Base-by-base conservation (phyloP, 1,139 yeast genomes). In the Suhomyces kunorum region DNA sequence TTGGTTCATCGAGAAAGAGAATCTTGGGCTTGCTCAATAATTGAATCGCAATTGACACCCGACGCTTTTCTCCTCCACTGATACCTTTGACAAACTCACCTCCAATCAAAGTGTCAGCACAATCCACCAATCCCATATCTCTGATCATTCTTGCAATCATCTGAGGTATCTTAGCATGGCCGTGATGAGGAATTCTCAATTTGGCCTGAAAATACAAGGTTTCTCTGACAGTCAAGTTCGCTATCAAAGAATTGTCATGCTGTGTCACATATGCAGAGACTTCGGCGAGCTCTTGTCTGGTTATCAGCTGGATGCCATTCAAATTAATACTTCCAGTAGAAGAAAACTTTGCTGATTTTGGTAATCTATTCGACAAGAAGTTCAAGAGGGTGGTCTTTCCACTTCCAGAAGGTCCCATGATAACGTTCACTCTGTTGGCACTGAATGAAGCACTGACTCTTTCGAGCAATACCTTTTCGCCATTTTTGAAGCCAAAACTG, bases 381-480 rank as follows among this genome's bases (percentile, higher is more conserved):
- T 57, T 58, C 29, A 58, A 47, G 24, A 58, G 44, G 0, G 63
- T 57, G 1, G 63, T 56, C 30, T 58, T 58, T 1, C 63, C 63
- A 34, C 59, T 53, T 9, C 63, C 63, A 3, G 60, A 55, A 5
- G 63, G 63, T 1, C 63, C 63, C 63, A 58, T 58, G 19, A 58
- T 58, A 9, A 49, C 63, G 35, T 56, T 58, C 26, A 58, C 54
- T 3, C 51, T 46, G 26, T 48, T 49, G 8, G 58, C 45, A 3
- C 33, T 36, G 36, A 59, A 57, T 9, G 46, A 28, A 1, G 58
- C 61, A 18, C 38, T 36, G 16, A 59, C 48, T 19, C 51, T 30
- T 36, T 53, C 43, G 23, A 59, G 47, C 13, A 58, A 39, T 5
- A 32, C 38, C 31, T 46, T 45, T 15, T 37, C 40, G 8, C 26